Evolutionary conservation across 2,329 filamentous ascomycete genomes (phyloP).

Genomic region (Aspergillus aculeatinus): DNA sequence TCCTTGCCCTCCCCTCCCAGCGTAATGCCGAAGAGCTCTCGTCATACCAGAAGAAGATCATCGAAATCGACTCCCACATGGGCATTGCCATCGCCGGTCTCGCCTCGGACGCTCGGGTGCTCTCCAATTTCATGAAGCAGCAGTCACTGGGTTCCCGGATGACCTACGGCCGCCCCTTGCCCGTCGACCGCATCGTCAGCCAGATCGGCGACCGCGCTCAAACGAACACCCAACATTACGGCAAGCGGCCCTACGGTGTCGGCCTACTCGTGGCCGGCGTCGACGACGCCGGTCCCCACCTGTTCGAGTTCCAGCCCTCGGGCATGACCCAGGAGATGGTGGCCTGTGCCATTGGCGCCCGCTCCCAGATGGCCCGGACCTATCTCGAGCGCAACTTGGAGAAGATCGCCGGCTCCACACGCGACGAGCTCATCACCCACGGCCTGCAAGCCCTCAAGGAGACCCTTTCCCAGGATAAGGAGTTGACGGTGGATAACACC

Average conservation of each 20-base stretch:
- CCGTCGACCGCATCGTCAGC: slow-evolving; percentile 81
- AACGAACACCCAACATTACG: slow-evolving; percentile 96
- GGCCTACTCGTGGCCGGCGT: slow-evolving; percentile 90
- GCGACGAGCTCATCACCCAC: slow-evolving; percentile 88
- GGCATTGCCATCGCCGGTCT: slow-evolving; percentile 95
- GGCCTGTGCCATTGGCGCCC: slow-evolving; percentile 91
- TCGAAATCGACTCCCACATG: slow-evolving; percentile 91
- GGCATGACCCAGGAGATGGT: slow-evolving; percentile 97
- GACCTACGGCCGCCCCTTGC: slow-evolving; percentile 91
- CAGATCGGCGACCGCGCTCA: slow-evolving; percentile 96
- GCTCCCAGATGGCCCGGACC: slow-evolving; percentile 95
- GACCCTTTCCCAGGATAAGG: slow-evolving; percentile 93
- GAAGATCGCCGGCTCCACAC: slow-evolving; percentile 69
- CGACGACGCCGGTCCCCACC: slow-evolving; percentile 88
- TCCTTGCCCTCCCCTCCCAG: slow-evolving; percentile 48
- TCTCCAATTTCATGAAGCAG: slow-evolving; percentile 99
- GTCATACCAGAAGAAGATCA: slow-evolving; percentile 99
- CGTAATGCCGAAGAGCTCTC: slow-evolving; percentile 98
- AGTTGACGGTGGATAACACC: slow-evolving; percentile 95
- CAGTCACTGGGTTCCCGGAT: slow-evolving; percentile 94
- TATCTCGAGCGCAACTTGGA: slow-evolving; percentile 93
- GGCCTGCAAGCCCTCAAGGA: slow-evolving; percentile 91
- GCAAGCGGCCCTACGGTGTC: slow-evolving; percentile 93
- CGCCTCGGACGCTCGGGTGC: slow-evolving; percentile 94
- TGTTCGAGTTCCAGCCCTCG: slow-evolving; percentile 97